These are phyloP conservation scores for Scedosporium apiospermum DNA, from an alignment of 2,329 filamentous ascomycete genomes.

Conservation along the genomic window DNA sequence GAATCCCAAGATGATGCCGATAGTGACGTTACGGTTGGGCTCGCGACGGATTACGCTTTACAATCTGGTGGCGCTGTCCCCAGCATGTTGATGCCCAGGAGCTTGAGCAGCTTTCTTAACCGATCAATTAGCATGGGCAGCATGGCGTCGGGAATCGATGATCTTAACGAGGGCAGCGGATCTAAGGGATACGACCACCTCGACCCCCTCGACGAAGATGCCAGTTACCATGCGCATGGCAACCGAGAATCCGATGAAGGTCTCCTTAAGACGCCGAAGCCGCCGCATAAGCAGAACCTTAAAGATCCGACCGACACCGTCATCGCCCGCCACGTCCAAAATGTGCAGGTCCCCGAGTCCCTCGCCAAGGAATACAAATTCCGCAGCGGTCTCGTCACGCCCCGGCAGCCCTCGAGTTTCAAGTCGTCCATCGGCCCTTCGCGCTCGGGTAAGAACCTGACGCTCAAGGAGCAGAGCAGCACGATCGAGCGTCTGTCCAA, in stretches of 20 bases:
- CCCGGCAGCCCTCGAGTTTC: slow-evolving; percentile 40
- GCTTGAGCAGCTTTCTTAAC: slow-evolving; percentile 48
- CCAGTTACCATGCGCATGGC: slow-evolving; percentile 16
- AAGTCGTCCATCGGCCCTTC: slow-evolving; percentile 36
- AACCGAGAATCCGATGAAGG: slow-evolving; percentile 26
- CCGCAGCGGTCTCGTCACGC: slow-evolving; percentile 56
- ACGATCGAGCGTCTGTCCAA: slow-evolving; percentile 95
- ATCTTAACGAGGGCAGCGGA: slow-evolving; percentile 34
- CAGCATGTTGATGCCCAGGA: slow-evolving; percentile 37
- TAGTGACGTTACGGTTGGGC: slow-evolving; percentile 64
- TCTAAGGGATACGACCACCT: slow-evolving; percentile 29
- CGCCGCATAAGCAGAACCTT: slow-evolving; percentile 38
- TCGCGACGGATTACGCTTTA: slow-evolving; percentile 66
- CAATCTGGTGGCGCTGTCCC: slow-evolving; percentile 72
- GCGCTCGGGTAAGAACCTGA: slow-evolving; percentile 61
- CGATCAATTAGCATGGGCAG: slow-evolving; percentile 82
- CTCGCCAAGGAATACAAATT: slow-evolving; percentile 78
- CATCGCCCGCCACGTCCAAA: slow-evolving; percentile 77
- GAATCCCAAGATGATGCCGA: slow-evolving; percentile 49
- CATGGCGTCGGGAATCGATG: slow-evolving; percentile 68
- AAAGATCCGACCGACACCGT: slow-evolving; percentile 73
- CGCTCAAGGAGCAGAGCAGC: slow-evolving; percentile 92
- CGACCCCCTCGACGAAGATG: slow-evolving; percentile 40
- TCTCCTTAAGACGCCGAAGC: slow-evolving; percentile 61
- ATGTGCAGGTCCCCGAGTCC: slow-evolving; percentile 84